Conservation (phyloP, 2,329 filamentous ascomycete species). For the Fusarium sp. region DNA sequence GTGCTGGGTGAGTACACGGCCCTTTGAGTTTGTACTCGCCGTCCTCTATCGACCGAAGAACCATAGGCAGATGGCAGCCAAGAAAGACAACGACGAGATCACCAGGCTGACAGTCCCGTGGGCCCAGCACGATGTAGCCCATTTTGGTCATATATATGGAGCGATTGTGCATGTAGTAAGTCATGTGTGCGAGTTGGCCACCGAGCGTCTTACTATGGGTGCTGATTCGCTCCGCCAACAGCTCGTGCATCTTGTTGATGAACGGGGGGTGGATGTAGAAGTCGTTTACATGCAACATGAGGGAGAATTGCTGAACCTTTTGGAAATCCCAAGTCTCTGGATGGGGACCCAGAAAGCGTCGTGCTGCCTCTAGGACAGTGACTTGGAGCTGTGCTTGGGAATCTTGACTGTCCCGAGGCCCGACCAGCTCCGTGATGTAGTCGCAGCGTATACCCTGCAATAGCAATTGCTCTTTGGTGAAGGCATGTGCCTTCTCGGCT, state of each 20-base stretch:
- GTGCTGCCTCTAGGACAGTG: constrained; percentile 6
- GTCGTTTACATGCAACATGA: constrained; percentile 2
- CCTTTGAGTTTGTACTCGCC: constrained; percentile 7
- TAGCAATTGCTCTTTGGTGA: constrained; percentile 1
- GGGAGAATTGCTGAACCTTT: constrained; percentile 1
- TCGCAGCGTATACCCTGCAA: constrained; percentile 1
- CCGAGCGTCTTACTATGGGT: neutral
- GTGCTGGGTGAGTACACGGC: constrained; percentile 1
- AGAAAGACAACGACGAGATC: constrained; percentile 3
- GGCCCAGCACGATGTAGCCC: neutral
- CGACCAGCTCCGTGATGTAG: constrained; percentile 4
- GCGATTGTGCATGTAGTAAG: constrained; percentile 2
- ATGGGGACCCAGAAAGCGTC: neutral
- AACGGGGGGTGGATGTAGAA: neutral
- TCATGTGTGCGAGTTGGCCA: constrained; percentile 1
- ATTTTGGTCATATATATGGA: constrained; percentile 6
- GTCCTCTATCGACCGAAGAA: neutral
- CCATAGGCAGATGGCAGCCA: constrained; percentile 3
- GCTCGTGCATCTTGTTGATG: constrained; percentile 1
- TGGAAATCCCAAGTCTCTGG: constrained; percentile 3
- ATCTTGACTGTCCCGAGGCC: neutral
- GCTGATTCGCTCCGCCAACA: neutral
- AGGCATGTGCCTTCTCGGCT: neutral
- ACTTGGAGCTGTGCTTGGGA: constrained; percentile 1
- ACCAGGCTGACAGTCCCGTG: neutral